Evolutionary conservation across 2,329 filamentous ascomycete species (phyloP).

Genomic region (Epichloe baconii): DNA sequence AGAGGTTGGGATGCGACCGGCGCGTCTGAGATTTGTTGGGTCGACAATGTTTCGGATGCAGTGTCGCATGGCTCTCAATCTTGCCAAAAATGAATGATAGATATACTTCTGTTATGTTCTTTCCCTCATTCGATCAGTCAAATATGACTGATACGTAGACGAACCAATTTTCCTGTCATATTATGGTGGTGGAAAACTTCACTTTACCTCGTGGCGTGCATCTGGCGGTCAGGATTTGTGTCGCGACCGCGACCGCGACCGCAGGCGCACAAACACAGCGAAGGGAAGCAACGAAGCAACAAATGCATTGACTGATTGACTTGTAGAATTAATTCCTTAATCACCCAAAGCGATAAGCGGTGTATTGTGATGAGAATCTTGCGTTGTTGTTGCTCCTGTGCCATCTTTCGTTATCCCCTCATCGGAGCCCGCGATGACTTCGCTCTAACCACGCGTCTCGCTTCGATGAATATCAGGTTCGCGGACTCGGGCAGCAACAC

Average conservation of each 20-base stretch:
- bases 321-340: too few species aligned
- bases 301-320: too few species aligned
- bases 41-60: neutral
- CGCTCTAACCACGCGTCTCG: neutral
- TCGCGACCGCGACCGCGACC: neutral
- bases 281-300: too few species aligned
- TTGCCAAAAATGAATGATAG: neutral
- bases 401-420: neutral
- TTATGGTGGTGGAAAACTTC: neutral
- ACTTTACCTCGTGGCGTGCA: neutral
- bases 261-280: neutral
- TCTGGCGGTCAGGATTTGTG: neutral
- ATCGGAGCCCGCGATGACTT: slow-evolving; percentile 3
- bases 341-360: too few species aligned
- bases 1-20: neutral
- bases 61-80: neutral
- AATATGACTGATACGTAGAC: neutral
- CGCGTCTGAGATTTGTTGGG: neutral
- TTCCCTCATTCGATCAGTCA: neutral
- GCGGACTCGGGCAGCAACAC: neutral
- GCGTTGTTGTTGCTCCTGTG: neutral
- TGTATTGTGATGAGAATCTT: neutral
- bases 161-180: neutral
- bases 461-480: neutral
- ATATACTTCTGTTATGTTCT: neutral